These are phyloP conservation scores for Podila minutissima DNA, from an alignment of 192 early-diverging fungal species.

Conservation along the genomic window DNA sequence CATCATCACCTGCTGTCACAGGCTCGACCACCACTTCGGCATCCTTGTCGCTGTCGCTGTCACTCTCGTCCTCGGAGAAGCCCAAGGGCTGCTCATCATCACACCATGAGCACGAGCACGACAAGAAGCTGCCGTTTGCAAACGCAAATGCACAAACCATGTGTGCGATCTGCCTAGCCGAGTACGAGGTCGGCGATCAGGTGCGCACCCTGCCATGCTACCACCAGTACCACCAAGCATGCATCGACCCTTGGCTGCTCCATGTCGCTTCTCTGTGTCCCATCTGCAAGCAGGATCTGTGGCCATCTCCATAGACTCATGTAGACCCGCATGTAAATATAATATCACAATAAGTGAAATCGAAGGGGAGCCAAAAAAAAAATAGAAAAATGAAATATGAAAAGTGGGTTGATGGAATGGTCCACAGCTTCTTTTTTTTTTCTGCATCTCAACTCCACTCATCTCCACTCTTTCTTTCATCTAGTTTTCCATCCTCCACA, in stretches of 20 bases:
- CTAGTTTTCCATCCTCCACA: neutral
- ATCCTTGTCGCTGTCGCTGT: slow-evolving; percentile 1
- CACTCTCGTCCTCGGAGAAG: slow-evolving; percentile 6
- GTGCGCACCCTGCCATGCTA: slow-evolving; percentile 61
- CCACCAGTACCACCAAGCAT: slow-evolving; percentile 63
- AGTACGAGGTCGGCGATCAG: slow-evolving; percentile 57
- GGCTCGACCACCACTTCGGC: neutral
- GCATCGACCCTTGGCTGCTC: slow-evolving; percentile 63
- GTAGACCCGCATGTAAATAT: neutral
- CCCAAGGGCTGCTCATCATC: neutral
- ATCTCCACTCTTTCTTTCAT: no score
- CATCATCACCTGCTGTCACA: slow-evolving; percentile 1
- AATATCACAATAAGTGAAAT: no score
- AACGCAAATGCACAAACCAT: slow-evolving; percentile 48
- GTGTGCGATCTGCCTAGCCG: slow-evolving; percentile 62
- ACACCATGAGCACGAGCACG: slow-evolving; percentile 1
- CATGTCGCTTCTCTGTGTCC: slow-evolving; percentile 60
- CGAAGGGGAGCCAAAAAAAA: no score
- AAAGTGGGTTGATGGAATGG: no score
- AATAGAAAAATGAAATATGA: no score
- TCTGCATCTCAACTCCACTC: no score
- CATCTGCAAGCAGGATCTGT: slow-evolving; percentile 59
- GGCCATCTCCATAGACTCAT: slow-evolving; percentile 5
- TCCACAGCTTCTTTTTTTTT: no score
- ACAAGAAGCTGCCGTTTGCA: slow-evolving; percentile 24